phyloP scores from a whole-genome alignment of 345 rosid genomes.

The Syzygium jambos region DNA sequence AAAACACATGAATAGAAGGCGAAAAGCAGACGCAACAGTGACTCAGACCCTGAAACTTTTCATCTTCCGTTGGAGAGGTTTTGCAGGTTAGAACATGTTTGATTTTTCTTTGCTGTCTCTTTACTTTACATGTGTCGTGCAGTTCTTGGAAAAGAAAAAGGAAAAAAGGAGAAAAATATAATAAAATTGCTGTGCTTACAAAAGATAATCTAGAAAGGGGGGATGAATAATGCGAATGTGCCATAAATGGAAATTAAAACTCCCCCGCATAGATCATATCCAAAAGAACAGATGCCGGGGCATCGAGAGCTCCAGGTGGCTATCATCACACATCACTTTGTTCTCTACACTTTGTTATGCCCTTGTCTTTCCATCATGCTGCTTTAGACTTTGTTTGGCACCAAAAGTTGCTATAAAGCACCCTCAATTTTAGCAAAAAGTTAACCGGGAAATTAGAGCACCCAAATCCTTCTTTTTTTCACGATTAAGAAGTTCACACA shows the following conservation, averaged over 20 bases:
- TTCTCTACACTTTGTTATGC: background rate
- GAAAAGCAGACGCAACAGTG: background rate
- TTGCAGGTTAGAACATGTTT: background rate
- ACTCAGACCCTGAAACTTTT: background rate
- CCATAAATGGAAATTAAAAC: background rate
- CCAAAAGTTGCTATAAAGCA: background rate
- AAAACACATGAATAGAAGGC: background rate
- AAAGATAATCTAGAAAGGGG: background rate
- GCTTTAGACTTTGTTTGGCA: slow-evolving; percentile 5
- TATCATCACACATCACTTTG: slow-evolving; percentile 1
- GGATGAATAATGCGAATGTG: background rate
- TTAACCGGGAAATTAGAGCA: background rate
- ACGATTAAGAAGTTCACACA: background rate
- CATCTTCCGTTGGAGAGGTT: background rate
- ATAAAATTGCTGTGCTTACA: background rate
- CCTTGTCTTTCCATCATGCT: background rate
- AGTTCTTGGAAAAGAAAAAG: too few relatives aligned
- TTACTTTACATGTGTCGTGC: background rate
- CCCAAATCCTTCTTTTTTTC: background rate
- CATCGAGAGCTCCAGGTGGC: background rate
- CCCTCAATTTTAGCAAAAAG: background rate
- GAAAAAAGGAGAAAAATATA: background rate
- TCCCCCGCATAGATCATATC: background rate
- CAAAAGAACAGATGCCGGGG: background rate
- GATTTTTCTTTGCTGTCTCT: background rate